Base-by-base conservation (phyloP, 306 rosid species). In the Herpetospermum pedunculosum region DNA sequence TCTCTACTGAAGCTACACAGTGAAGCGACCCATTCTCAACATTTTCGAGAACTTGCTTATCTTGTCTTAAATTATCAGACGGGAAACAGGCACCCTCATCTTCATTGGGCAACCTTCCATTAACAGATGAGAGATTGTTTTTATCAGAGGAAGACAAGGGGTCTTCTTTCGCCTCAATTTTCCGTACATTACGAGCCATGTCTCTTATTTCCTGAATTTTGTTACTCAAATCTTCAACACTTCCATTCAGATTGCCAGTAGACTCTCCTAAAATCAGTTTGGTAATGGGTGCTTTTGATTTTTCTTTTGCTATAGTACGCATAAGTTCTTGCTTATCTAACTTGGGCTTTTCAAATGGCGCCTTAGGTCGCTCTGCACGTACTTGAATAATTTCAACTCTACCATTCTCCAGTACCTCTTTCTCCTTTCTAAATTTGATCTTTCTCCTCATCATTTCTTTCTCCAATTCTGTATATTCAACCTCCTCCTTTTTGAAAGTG, bases 391-490 rank as follows among this genome's bases (percentile, higher is more conserved):
- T 82, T 76, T 94, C 98, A 74, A 89, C 92, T 25, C 79, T 49
- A 0, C 87, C 85, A 63, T 71, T 85, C 50, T 78, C 81, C 64
- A 81, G 41, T 77, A 75, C 63, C 81, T 83, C 97, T 74, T 80
- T 89, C 88, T 84, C 94, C 84, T 86, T 82, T 65, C 97, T 88
- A 9, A 85, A 86, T 77, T 86, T 89, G 1, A 88, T 82, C 84
- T 94, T 91, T 84, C 97, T 88, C 88, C 93, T 89, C 91, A 89
- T 86, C 88, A 94, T 89, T 77, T 88, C 96, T 82, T 94, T 88
- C 83, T 88, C 97, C 48, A 30, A 44, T 77, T 80, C 84, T 0
- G 88, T 74, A 72, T 79, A 64, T n/a, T 50, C 54, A 28, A 75
- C 87, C 58, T 94, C 91, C 80, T 89, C 80, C 55, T 70, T 81